Evolutionary conservation across 2,329 filamentous ascomycete genomes (phyloP).

Genomic region (Ophiocordyceps robertsii): DNA sequence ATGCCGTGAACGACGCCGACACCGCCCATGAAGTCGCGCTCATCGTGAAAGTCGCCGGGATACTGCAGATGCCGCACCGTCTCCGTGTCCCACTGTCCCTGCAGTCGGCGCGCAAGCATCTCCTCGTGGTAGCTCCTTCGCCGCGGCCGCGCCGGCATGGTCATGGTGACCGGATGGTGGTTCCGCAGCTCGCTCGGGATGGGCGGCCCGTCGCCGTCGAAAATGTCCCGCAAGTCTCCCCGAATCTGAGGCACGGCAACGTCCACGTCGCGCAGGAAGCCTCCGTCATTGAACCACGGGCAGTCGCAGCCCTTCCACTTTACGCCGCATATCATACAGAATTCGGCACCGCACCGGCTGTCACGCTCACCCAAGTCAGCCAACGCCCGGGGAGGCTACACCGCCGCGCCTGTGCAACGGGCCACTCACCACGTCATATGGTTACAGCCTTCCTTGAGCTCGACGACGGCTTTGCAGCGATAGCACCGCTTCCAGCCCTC

Average conservation of each 20-base stretch:
- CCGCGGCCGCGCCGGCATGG: conserved; percentile 11
- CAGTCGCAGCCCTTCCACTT: conserved; percentile 80
- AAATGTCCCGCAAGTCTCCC: conserved; percentile 9
- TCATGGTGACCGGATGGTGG: conserved; percentile 3
- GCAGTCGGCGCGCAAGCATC: conserved; percentile 28
- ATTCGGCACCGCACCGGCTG: conserved; percentile 67
- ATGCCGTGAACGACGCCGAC: conserved; percentile 26
- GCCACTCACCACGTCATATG: conserved; percentile 68
- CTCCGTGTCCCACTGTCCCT: conserved; percentile 32
- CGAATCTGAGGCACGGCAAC: conserved; percentile 24
- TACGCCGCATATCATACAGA: conserved; percentile 73
- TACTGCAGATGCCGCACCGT: conserved; percentile 11
- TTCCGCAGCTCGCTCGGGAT: conserved; percentile 17
- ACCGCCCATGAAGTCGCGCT: conserved; percentile 17
- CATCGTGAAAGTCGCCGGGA: conserved; percentile 24
- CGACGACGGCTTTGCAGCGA: conserved; percentile 60
- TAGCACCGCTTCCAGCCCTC: conserved; percentile 66
- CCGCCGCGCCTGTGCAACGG: neutral
- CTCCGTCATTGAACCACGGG: conserved; percentile 60
- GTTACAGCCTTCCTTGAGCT: conserved; percentile 72
- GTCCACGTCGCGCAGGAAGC: conserved; percentile 37
- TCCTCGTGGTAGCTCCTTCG: conserved; percentile 31
- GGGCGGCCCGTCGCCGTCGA: conserved; percentile 9
- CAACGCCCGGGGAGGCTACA: neutral
- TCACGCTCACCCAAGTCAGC: neutral